phyloP scores from a whole-genome alignment of 2,329 filamentous ascomycete genomes.

The Myriosclerotinia scirpicola region DNA sequence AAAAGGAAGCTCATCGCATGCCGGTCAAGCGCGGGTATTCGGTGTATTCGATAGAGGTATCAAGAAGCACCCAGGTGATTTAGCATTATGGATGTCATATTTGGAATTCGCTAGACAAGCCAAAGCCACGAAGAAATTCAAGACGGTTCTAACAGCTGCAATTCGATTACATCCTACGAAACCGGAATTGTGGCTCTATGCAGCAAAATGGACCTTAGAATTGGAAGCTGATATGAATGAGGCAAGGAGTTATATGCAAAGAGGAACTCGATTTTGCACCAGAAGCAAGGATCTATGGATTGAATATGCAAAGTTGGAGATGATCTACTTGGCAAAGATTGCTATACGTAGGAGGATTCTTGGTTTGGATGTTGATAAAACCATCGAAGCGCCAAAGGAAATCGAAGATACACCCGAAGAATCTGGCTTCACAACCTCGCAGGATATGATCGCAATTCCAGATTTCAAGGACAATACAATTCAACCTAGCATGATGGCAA shows the following conservation, averaged over 20 bases:
- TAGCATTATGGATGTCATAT: conserved; percentile 86
- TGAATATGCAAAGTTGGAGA: conserved; percentile 87
- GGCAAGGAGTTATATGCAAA: conserved; percentile 81
- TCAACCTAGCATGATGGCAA: conserved; percentile 49
- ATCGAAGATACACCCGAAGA: conserved; percentile 49
- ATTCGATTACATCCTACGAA: conserved; percentile 84
- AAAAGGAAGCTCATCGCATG: conserved; percentile 62
- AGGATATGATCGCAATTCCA: conserved; percentile 59
- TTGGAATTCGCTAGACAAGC: conserved; percentile 74
- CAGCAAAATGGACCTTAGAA: conserved; percentile 77
- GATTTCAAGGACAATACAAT: conserved; percentile 45
- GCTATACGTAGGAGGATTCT: conserved; percentile 69
- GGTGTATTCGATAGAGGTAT: conserved; percentile 86
- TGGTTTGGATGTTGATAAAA: conserved; percentile 55
- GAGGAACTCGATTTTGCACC: conserved; percentile 87
- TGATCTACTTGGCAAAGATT: conserved; percentile 86
- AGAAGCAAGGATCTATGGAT: conserved; percentile 74
- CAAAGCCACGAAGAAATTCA: conserved; percentile 65
- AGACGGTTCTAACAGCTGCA: conserved; percentile 63
- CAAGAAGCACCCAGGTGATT: conserved; percentile 76
- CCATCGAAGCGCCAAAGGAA: conserved; percentile 46
- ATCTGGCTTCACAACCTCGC: conserved; percentile 40
- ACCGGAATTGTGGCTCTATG: conserved; percentile 77
- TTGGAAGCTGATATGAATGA: conserved; percentile 82
- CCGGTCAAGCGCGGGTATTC: conserved; percentile 80